These are phyloP conservation scores for Cladosporium sp. DNA, from an alignment of 2,329 filamentous ascomycete species.

Conservation along the genomic window DNA sequence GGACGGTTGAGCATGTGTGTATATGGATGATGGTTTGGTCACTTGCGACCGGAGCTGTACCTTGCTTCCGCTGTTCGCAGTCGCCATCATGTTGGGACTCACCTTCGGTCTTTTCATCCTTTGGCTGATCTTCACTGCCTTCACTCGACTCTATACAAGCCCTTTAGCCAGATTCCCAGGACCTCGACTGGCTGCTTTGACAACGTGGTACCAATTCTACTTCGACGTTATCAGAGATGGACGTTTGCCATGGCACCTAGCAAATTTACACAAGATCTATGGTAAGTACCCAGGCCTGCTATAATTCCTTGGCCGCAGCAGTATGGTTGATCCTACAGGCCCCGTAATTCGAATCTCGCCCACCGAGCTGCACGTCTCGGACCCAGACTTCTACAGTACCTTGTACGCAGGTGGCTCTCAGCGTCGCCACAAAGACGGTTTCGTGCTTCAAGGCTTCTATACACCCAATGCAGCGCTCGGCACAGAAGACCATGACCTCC, in stretches of 20 bases:
- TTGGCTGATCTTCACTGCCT: neutral
- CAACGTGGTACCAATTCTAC: neutral
- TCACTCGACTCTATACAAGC: neutral
- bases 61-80: neutral
- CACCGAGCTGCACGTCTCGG: neutral
- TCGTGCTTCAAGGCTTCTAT: neutral
- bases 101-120: neutral
- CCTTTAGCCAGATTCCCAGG: neutral
- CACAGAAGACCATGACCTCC: neutral
- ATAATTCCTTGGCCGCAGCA: neutral
- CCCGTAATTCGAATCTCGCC: neutral
- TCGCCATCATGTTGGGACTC: neutral
- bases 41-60: neutral
- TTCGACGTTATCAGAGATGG: neutral
- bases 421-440: neutral
- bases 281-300: neutral
- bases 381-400: neutral
- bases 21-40: neutral
- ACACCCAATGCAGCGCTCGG: neutral
- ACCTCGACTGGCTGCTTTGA: neutral
- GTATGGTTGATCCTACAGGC: neutral
- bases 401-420: neutral
- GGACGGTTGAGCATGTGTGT: neutral
- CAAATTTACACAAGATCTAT: neutral
- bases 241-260: neutral